Evolutionary conservation across 495 filamentous ascomycete species (phyloP), one percentile per base, ranked within the genome.

Genomic region (Tricharina praecox): DNA sequence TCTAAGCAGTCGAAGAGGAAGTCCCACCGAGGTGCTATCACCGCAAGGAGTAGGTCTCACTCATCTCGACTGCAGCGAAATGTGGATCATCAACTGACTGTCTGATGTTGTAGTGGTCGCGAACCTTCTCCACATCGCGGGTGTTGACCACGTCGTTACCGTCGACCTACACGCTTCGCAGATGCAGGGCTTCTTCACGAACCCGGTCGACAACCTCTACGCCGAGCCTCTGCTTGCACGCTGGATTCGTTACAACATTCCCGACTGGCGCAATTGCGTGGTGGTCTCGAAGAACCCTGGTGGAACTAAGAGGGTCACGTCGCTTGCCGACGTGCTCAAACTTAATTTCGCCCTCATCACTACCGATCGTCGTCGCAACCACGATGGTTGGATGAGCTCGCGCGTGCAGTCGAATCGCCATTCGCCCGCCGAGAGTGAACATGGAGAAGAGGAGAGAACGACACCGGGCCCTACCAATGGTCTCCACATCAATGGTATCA

Each of bases 1-100:
- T 94, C 85, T 52, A 83, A 92, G 42, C 90, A 97, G 66, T 95
- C 87, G 36, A 97, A 97, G 73, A 95, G 94, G 73, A 97, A 96
- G 68, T 85, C 84, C 42, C 90, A 96, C 59, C 75, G 90, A 51
- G 90, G 92, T 24, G 85, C 90, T 38, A 96, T 97, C 58, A 94
- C 90, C 18, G 90, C 92, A 21, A 77, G 88, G 51, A 92, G 58
- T 61, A 56, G 46, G 58, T 59, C 13, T n/a, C 38, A 21, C 41
- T 51, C 10, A 25, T 45, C 40, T 9, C 10, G 15, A n/a, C n/a
- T n/a, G n/a, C n/a, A n/a, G n/a, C n/a, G n/a, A n/a, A n/a, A n/a
- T n/a, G n/a, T 48, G 24, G 24, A 47, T 23, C 20, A 19, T 45
- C 11, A 32, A 3, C 21, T 23, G 36, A 26, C 40, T 45, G 28